These are phyloP conservation scores for Hydnomerulius pinastri DNA, from an alignment of 768 basidiomycete genomes.

Conservation along the genomic window DNA sequence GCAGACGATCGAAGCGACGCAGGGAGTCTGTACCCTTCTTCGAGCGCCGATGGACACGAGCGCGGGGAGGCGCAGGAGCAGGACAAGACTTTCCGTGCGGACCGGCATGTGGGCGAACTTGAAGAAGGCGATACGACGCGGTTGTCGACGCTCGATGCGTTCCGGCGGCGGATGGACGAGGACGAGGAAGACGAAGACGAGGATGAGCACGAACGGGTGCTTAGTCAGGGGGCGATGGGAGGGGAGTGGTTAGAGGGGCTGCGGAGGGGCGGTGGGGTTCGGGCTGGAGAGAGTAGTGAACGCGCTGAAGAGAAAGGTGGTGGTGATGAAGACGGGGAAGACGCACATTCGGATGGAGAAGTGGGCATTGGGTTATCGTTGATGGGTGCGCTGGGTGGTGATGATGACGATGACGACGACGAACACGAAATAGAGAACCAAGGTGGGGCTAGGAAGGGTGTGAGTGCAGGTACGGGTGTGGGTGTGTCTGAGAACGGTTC, in stretches of 20 bases:
- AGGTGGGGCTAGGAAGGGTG: background rate
- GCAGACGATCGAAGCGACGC: background rate
- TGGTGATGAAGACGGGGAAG: constrained; percentile 4
- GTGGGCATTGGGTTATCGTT: constrained; percentile 71
- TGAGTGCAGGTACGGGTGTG: constrained; percentile 4
- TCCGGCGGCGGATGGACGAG: constrained; percentile 20
- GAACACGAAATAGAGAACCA: constrained; percentile 7
- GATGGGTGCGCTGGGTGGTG: constrained; percentile 49
- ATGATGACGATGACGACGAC: constrained; percentile 25
- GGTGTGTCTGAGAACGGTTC: constrained; percentile 5
- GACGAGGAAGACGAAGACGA: constrained; percentile 9
- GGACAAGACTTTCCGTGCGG: background rate
- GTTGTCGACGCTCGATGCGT: constrained; percentile 28
- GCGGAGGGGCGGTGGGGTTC: background rate
- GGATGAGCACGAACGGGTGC: constrained; percentile 13
- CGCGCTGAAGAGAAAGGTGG: no score
- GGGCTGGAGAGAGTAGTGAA: no score
- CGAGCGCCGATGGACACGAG: background rate
- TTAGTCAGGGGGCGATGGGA: constrained; percentile 2
- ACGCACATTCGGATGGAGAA: constrained; percentile 55
- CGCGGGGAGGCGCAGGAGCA: background rate
- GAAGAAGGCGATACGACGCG: constrained; percentile 21
- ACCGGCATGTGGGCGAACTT: background rate
- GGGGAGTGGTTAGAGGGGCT: background rate
- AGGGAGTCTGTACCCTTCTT: background rate